Base-by-base conservation (phyloP, 768 basidiomycete species). In the Pleurotus salmoneostramineus region DNA sequence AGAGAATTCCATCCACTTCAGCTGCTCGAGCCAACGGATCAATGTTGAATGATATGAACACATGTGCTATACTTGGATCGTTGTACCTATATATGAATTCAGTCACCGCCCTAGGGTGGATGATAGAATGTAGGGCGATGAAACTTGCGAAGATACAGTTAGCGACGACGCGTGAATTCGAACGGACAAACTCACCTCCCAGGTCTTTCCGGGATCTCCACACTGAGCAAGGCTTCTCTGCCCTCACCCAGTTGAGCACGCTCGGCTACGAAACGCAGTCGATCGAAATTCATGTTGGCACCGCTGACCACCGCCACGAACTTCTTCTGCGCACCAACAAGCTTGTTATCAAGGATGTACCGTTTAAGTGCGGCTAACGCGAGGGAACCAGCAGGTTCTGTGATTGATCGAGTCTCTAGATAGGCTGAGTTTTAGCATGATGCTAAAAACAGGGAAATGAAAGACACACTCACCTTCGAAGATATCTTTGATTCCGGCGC, bases 201-300 rank as follows among this genome's bases (percentile, higher is more conserved):
- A 4, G 94, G 91, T 58, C 74, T 78, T 70, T 99, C 97, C 21
- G 97, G 95, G 55, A 98, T 89, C 65, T 92, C 89, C n/a, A 98
- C 91, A 65, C 91, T 91, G 63, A 98, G 79, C 47, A 98, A 79
- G 0, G 91, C 97, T 73, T 99, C 97, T 54, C 90, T 82, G 8
- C 96, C 89, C 72, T 99, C 97, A 61, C 97, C 97, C 15, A 98
- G 79, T 71, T 98, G 95, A 3, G 97, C 97, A 57, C 97, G 94
- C 70, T 99, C 97, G 15, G 97, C 91, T n/a, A 99, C 95, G 68
- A 98, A 99, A 7, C 97, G 85, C 47, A 99, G 72, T 44, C 96
- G 85, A 66, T 94, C 92, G 72, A 99, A 99, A 74, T 99, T 98
- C 93, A 99, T 97, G 74, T 99, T 98, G 14, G 96, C 97, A 17